Evolutionary conservation across 306 rosid genomes (phyloP), one percentile per base, ranked within the genome.

Genomic region (Abrus precatorius): DNA sequence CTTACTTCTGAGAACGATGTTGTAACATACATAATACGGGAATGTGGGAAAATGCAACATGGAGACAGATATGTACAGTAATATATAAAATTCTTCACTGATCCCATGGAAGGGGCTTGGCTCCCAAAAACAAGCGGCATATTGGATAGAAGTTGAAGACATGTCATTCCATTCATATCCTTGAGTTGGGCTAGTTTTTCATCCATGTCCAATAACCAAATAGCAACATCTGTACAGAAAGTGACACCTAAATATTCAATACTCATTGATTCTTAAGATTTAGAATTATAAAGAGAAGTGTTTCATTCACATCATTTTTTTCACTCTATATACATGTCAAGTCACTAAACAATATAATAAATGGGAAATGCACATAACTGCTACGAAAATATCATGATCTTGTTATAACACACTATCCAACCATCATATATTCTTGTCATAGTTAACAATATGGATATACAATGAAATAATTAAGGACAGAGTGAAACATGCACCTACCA

Each of bases 81-180:
- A 57, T 74, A 74, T 38, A 74, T 1, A 57, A 74, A 56, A 20
- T 29, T 74, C 56, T 74, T 41, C 55, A 29, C 0, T 4, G 69
- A 7, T 57, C 56, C 68, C 56, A 74, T 10, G 52, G 78, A 12
- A 4, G 68, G 44, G 14, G 77, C 50, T 38, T 57, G 78, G 44
- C 78, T 74, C 55, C 69, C 9, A 43, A 74, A 74, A 12, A 28
- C 78, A 40, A 38, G 67, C 3, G 78, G 78, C 78, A 74, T 74
- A 13, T 74, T 74, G n/a, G 68, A 45, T 10, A 74, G 78, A 56
- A 74, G 78, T 56, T 74, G 78, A 74, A 74, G 78, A 43, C 78
- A 57, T 11, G 78, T 74, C 54, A 74, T 7, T 44, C 69, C 57
- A 13, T 43, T 30, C 68, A 11, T 41, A 74, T 74, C 78, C 44